Base-by-base conservation (phyloP, 306 rosid species). In the Prunus padus region DNA sequence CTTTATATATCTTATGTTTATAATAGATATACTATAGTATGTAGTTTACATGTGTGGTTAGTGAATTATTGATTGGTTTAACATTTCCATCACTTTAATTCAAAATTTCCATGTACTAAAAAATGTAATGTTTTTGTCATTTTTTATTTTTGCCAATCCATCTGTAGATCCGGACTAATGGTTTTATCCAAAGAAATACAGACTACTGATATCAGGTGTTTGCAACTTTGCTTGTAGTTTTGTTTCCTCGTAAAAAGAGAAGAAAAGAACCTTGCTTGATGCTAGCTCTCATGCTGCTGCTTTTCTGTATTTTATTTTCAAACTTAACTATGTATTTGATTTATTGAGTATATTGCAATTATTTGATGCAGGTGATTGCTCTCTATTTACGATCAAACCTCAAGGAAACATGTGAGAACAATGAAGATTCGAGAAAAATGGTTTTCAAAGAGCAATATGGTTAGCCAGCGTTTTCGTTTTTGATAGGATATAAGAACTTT, bases 371-470 rank as follows among this genome's bases (percentile, higher is more conserved):
- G 98, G 96, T 91, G 59, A 84, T 94, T 52, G 83, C 96, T 79
- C 95, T 92, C 76, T 90, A 83, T 80, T 79, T 94, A 71, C 87
- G 98, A 87, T 94, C 98, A 81, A 91, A 90, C 46, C 89, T 90
- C 86, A 90, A 90, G 87, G 84, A 62, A 57, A 76, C 80, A 69
- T 82, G 69, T 61, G 66, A 69, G 55, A 60, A 74, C 63, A 62
- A 55, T 77, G 91, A 78, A 83, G 85, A 70, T 80, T 46, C 78
- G 70, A 82, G 73, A 69, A 73, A 84, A 54, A 51, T 71, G 57
- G 69, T 65, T 81, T 74, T 46, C 33, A 80, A 82, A 46, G 88
- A 79, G 49, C 75, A 78, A 65, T 71, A 79, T 50, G 98, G 97
- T 92, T 50, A 82, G 96, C 74, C 42, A 67, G 76, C 51, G 64